phyloP scores from a whole-genome alignment of 805 yeast genomes.

The Cyberlindnera lachancei region DNA sequence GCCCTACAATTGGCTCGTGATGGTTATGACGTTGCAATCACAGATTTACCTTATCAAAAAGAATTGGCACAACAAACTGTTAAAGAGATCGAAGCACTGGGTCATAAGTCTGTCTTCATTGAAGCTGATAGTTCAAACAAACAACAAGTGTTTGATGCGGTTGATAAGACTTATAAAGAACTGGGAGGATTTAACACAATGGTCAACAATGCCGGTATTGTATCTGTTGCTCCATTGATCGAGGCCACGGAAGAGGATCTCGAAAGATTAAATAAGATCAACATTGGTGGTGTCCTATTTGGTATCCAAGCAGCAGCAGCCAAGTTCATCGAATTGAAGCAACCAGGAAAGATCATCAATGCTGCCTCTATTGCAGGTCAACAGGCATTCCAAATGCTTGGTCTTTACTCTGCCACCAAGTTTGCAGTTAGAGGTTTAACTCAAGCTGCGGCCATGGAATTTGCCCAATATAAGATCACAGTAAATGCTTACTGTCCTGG shows the following conservation, averaged over 20 bases:
- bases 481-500: constrained; percentile 35
- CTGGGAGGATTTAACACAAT: constrained; percentile 29
- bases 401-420: constrained; percentile 29
- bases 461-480: constrained; percentile 29
- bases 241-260: constrained; percentile 24
- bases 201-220: constrained; percentile 32
- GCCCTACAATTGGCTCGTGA: constrained; percentile 68
- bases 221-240: constrained; percentile 21
- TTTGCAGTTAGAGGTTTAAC: constrained; percentile 32
- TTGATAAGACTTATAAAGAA: constrained; percentile 21
- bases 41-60: constrained; percentile 21
- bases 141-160: constrained; percentile 21
- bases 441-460: constrained; percentile 31
- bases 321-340: constrained; percentile 21
- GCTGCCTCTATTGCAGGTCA: constrained; percentile 31
- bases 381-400: constrained; percentile 25
- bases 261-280: constrained; percentile 19
- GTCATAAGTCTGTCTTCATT: constrained; percentile 19
- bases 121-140: constrained; percentile 22
- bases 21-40: constrained; percentile 42
- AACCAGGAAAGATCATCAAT: constrained; percentile 32
- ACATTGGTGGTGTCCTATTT: constrained; percentile 27
- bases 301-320: constrained; percentile 28
- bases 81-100: constrained; percentile 16
- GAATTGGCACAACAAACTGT: constrained; percentile 18